Evolutionary conservation across 1,284 basidiomycete genomes (phyloP).

Genomic region (Cutaneotrichosporon sp.): DNA sequence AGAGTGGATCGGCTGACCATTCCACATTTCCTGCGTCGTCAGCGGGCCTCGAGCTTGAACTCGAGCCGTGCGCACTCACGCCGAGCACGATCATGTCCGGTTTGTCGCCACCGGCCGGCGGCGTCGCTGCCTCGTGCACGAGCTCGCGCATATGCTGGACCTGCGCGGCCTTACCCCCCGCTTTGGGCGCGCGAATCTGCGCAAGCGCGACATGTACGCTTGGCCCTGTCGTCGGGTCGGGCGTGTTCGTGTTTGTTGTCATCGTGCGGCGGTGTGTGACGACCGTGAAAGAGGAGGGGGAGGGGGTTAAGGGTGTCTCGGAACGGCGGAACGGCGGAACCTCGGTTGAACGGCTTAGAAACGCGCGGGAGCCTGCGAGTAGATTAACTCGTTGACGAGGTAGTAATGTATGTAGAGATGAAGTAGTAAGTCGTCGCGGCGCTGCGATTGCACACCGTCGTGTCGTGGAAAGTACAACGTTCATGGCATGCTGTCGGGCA

Average conservation of each 20-base stretch:
- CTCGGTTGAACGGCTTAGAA: too few relatives aligned
- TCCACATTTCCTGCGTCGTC: conserved; percentile 19
- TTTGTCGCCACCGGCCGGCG: neutral
- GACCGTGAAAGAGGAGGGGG: too few relatives aligned
- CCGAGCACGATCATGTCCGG: conserved; percentile 13
- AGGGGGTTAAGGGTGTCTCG: too few relatives aligned
- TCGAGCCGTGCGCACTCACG: conserved; percentile 1
- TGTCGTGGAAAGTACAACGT: too few relatives aligned
- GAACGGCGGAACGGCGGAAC: too few relatives aligned
- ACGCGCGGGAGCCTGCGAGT: too few relatives aligned
- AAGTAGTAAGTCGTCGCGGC: too few relatives aligned
- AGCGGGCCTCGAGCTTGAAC: neutral
- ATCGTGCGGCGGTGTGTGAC: too few relatives aligned
- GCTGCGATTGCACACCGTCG: too few relatives aligned
- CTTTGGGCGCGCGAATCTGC: conserved; percentile 7
- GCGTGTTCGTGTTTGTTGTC: neutral
- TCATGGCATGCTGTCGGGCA: too few relatives aligned
- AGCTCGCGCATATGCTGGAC: conserved; percentile 10
- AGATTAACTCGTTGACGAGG: too few relatives aligned
- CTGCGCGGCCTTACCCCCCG: conserved; percentile 3
- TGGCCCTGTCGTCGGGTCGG: conserved; percentile 2
- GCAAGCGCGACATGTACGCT: conserved; percentile 9
- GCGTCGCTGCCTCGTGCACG: conserved; percentile 9
- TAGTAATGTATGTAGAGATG: too few relatives aligned
- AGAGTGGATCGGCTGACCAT: conserved; percentile 7